These are phyloP conservation scores for Breviolum minutum DNA, from an alignment of 73 alveolate species.

Conservation along the genomic window DNA sequence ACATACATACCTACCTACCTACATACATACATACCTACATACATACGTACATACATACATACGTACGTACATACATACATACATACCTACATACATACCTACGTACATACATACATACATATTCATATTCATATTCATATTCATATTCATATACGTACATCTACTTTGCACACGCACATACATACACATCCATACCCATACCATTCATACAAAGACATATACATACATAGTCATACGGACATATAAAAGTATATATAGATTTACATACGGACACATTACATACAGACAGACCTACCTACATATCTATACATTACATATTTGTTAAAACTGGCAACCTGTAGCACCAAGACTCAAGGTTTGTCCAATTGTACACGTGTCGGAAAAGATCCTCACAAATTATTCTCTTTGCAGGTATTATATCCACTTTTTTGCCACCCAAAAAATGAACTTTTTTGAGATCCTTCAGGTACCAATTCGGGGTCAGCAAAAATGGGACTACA, in stretches of 20 bases:
- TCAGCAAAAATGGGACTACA: too few relatives aligned
- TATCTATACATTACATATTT: not conserved
- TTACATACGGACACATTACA: not conserved
- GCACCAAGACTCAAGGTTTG: too few relatives aligned
- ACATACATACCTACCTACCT: not conserved
- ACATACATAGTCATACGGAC: not conserved
- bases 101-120: not conserved
- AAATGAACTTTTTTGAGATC: too few relatives aligned
- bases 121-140: not conserved
- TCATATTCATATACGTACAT: not conserved
- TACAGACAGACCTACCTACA: not conserved
- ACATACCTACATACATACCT: not conserved
- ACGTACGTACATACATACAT: not conserved
- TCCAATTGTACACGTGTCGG: too few relatives aligned
- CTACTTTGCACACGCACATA: too few relatives aligned
- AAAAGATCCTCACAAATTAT: too few relatives aligned
- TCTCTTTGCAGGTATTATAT: too few relatives aligned
- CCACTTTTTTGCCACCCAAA: too few relatives aligned
- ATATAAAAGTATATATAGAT: too few relatives aligned
- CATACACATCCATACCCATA: not conserved
- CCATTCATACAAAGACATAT: not conserved
- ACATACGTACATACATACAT: not conserved
- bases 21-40: not conserved
- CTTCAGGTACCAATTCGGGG: too few relatives aligned
- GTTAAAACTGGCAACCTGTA: not conserved